Evolutionary conservation across 129 eudicot species (phyloP), one percentile per base, ranked within the genome.

Genomic region (Mikania micrantha): DNA sequence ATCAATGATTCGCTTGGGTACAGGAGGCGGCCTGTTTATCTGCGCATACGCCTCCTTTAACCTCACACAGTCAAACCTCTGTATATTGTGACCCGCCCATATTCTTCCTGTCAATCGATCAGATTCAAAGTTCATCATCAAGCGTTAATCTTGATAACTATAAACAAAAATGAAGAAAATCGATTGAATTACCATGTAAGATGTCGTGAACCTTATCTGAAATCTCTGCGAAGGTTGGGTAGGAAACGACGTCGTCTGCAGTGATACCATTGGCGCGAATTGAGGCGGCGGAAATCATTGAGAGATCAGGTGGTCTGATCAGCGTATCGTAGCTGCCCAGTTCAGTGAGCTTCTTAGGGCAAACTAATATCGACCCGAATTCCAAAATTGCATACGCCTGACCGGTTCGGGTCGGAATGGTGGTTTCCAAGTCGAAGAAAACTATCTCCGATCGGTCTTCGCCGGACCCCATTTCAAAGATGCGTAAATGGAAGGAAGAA

Each of bases 21-120:
- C 83, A 0, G 99, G 99, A 2, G 97, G 70, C 0, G 88, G 83
- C 80, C 82, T 72, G 41, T 88, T 85, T 41, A 94, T 87, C 60
- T 74, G 87, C 3, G 81, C 81, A 83, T 82, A 94, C 9, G 97
- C 99, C 78, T 94, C 99, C 64, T 76, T 77, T 53, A 94, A 58
- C 16, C 99, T 79, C 50, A 70, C 66, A 75, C 99, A 94, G 78
- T 94, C 99, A 72, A 94, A 94, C 83, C 90, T 81, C 70, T 80
- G 47, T 64, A 94, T 94, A 69, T 94, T 89, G 71, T 94, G 99
- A 28, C 99, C 99, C 25, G 95, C 95, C 99, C 99, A 94, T 58
- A 94, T 73, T 78, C 95, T 87, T 72, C 99, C 99, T 94, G 42
- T 75, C 5, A 59, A 65, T 8, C 56, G 64, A 20, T 16, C 49